A percentile compares a stretch with the other conserved stretches of the same genome.
Conservation (phyloP, 257 asterid genomes). For the Solanum pinnatisectum region DNA sequence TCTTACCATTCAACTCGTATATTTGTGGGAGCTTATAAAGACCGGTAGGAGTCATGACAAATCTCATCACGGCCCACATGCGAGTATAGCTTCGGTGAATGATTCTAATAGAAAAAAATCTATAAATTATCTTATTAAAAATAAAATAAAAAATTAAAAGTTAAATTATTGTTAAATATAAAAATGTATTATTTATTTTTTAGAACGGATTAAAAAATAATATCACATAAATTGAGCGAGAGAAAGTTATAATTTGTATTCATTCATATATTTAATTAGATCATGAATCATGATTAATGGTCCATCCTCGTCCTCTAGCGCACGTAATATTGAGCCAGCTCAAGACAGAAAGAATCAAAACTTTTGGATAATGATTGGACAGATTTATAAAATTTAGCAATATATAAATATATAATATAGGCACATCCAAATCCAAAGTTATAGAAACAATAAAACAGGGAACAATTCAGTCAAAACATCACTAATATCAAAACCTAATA, state of each 20-base stretch:
- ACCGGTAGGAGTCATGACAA: no score
- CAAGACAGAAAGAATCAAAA: neutral
- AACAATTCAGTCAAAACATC: constrained; percentile 3
- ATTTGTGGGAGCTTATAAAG: no score
- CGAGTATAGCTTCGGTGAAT: neutral
- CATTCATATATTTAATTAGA: neutral
- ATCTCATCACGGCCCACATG: no score
- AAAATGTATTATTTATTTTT: neutral
- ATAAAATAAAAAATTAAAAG: rapidly evolving
- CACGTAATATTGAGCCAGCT: neutral
- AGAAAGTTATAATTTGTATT: neutral
- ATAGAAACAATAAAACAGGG: neutral
- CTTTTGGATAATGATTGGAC: constrained; percentile 30
- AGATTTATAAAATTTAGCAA: neutral
- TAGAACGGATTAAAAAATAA: rapidly evolving
- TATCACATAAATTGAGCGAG: neutral
- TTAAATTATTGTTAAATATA: neutral
- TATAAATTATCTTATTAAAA: neutral
- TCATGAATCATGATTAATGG: neutral
- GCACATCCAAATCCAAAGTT: constrained; percentile 3
- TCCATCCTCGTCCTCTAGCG: neutral
- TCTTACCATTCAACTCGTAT: no score
- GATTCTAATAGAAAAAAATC: neutral
- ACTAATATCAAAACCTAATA: constrained; percentile 13
- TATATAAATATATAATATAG: neutral